These are phyloP conservation scores for Citrus unshiu DNA, from an alignment of 345 rosid species.

Conservation along the genomic window DNA sequence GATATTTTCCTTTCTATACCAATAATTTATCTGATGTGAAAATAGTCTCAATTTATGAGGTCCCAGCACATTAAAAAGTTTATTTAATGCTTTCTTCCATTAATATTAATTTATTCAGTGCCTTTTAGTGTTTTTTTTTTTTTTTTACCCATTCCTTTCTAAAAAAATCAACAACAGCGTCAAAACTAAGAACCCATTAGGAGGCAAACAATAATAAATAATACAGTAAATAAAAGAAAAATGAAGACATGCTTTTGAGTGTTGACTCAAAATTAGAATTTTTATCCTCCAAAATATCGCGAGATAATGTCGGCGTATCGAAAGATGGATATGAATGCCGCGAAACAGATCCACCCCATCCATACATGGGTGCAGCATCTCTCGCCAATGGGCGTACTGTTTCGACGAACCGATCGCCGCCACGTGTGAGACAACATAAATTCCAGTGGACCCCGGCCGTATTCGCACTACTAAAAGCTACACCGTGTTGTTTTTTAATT, in stretches of 20 bases:
- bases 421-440: slow-evolving; percentile 21
- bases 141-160: background rate
- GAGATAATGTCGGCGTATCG: slow-evolving; percentile 55
- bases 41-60: background rate
- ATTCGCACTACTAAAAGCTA: background rate
- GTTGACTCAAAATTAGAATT: background rate
- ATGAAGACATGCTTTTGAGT: background rate
- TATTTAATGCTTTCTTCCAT: background rate
- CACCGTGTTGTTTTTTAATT: too few relatives aligned
- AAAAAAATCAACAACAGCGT: background rate
- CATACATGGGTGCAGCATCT: background rate
- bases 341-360: background rate
- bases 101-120: background rate
- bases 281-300: slow-evolving; percentile 20
- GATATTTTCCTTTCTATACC: background rate
- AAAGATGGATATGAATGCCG: background rate
- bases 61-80: background rate
- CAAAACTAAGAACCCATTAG: background rate
- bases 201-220: too few relatives aligned
- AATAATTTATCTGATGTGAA: too few relatives aligned
- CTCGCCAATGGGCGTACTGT: background rate
- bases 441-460: slow-evolving; percentile 19
- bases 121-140: too few relatives aligned
- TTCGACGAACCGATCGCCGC: slow-evolving; percentile 7
- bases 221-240: too few relatives aligned